phyloP scores from a whole-genome alignment of 1,139 yeast genomes.

The Nadsonia starkeyi-henricii region DNA sequence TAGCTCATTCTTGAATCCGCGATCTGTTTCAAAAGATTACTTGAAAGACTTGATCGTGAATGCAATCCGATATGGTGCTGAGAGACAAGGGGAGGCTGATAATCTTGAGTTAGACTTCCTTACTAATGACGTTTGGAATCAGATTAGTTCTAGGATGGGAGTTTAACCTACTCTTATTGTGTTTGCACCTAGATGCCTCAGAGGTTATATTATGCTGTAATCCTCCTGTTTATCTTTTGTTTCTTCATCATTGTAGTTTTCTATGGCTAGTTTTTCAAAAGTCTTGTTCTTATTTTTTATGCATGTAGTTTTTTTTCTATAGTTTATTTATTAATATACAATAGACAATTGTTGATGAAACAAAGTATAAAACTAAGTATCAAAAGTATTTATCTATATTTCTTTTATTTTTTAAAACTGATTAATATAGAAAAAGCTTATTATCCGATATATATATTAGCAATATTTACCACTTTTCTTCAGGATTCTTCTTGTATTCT shows the following conservation, averaged over 20 bases:
- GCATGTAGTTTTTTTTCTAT: not conserved
- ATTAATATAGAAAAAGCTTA: not conserved
- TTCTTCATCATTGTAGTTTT: not conserved
- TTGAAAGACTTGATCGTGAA: slow-evolving; percentile 60
- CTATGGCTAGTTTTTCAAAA: not conserved
- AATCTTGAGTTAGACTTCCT: slow-evolving; percentile 31
- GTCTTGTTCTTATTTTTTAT: not conserved
- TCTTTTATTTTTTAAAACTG: not conserved
- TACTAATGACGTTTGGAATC: slow-evolving; percentile 40
- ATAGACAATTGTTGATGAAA: not conserved
- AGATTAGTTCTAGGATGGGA: slow-evolving; percentile 8
- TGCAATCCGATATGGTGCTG: slow-evolving; percentile 57
- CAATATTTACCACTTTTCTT: slow-evolving; percentile 65
- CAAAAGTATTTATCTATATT: slow-evolving; percentile 3
- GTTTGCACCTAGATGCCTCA: not conserved
- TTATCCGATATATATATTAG: not conserved
- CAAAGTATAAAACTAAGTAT: not conserved
- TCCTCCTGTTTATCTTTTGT: not conserved
- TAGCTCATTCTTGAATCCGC: slow-evolving; percentile 55
- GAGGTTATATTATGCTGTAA: too few relatives aligned
- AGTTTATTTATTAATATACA: not conserved
- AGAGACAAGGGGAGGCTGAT: slow-evolving; percentile 27
- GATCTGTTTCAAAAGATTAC: slow-evolving; percentile 52
- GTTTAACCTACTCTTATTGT: not conserved
- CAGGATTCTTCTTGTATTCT: slow-evolving; percentile 65